Conservation (phyloP, 257 asterid species). For the Mentha longifolia region DNA sequence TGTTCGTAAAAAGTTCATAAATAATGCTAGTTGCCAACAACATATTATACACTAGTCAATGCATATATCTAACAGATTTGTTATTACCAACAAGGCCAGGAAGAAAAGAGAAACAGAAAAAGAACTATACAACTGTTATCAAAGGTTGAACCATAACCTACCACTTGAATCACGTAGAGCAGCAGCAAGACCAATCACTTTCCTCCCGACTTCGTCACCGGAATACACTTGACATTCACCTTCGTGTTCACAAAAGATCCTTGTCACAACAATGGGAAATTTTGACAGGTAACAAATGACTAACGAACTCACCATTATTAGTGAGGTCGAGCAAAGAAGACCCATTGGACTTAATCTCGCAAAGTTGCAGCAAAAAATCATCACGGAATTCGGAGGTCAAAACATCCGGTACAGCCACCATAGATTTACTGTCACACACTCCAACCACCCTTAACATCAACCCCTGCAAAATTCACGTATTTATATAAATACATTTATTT, state of each 20-base stretch:
- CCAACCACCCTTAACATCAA: conserved; percentile 78
- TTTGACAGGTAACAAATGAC: conserved; percentile 21
- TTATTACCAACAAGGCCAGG: neutral
- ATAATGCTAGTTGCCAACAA: neutral
- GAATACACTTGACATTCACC: conserved; percentile 62
- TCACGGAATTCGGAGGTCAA: conserved; percentile 63
- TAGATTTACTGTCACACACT: conserved; percentile 78
- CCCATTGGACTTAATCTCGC: conserved; percentile 67
- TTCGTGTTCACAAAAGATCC: conserved; percentile 30
- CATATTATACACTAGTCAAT: neutral
- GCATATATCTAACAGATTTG: neutral
- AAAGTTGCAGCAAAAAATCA: conserved; percentile 56
- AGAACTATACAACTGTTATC: neutral
- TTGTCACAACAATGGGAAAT: conserved; percentile 8
- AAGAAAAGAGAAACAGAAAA: neutral
- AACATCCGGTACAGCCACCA: conserved; percentile 63
- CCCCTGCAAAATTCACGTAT: conserved; percentile 47
- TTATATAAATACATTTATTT: neutral
- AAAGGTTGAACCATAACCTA: conserved; percentile 39
- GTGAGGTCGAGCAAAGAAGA: conserved; percentile 57
- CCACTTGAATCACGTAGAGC: conserved; percentile 61
- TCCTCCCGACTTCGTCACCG: conserved; percentile 53
- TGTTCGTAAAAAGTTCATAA: neutral
- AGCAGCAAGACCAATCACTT: conserved; percentile 58
- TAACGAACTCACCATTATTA: conserved; percentile 50